phyloP scores from a whole-genome alignment of 768 basidiomycete genomes.

The Serendipita sp. region DNA sequence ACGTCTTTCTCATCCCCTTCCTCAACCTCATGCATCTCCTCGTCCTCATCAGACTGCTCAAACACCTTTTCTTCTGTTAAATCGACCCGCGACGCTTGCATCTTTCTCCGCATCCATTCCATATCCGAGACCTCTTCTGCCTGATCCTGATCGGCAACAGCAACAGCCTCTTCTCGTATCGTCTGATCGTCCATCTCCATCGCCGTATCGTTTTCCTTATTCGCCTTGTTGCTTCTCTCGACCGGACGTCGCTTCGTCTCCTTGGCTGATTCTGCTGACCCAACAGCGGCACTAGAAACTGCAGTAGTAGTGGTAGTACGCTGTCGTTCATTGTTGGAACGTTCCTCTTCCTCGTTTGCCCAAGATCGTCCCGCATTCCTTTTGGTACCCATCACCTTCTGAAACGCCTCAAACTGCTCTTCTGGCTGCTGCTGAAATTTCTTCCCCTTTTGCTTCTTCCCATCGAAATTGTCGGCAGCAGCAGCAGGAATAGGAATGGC shows the following conservation, averaged over 20 bases:
- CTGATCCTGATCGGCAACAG: background rate
- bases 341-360: slow-evolving; percentile 33
- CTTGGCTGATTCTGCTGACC: slow-evolving; percentile 8
- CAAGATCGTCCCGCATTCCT: slow-evolving; percentile 44
- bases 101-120: slow-evolving; percentile 61
- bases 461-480: background rate
- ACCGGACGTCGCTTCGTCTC: slow-evolving; percentile 13
- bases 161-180: background rate
- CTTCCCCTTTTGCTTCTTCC: slow-evolving; percentile 6
- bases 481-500: background rate
- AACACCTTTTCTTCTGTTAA: slow-evolving; percentile 31
- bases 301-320: background rate
- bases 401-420: slow-evolving; percentile 43
- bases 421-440: slow-evolving; percentile 23
- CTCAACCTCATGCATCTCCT: slow-evolving; percentile 13
- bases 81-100: slow-evolving; percentile 22
- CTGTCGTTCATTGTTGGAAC: slow-evolving; percentile 11
- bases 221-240: slow-evolving; percentile 12
- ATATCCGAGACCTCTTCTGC: slow-evolving; percentile 37
- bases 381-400: slow-evolving; percentile 58
- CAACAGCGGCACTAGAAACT: slow-evolving; percentile 5
- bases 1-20: slow-evolving; percentile 12
- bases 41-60: slow-evolving; percentile 46
- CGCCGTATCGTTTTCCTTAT: background rate
- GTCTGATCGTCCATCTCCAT: too few relatives aligned